A percentile compares a stretch with the other conserved stretches of the same genome.
phyloP scores from a whole-genome alignment of 164 flowering plant genomes.

The Paratinospora sagittata region DNA sequence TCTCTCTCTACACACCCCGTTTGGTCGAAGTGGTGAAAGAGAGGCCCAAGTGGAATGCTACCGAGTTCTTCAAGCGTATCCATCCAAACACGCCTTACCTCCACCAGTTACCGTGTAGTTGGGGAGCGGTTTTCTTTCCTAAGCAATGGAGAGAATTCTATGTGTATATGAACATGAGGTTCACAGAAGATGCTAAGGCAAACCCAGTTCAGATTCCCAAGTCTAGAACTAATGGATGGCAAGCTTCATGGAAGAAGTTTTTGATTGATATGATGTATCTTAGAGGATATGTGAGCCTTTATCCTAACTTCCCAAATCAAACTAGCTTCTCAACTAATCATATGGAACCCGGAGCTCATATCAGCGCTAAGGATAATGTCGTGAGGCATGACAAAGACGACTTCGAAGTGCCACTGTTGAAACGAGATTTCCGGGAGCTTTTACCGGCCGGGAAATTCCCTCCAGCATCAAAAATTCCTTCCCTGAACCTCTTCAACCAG shows the following conservation, averaged over 20 bases:
- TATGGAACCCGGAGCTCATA: constrained; percentile 98
- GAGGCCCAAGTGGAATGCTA: constrained; percentile 88
- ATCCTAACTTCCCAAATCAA: constrained; percentile 92
- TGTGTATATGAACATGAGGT: constrained; percentile 95
- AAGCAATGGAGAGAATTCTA: constrained; percentile 97
- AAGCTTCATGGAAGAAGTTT: constrained; percentile 98
- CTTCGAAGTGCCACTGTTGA: constrained; percentile 81
- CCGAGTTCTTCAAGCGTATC: constrained; percentile 66
- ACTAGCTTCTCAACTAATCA: constrained; percentile 94
- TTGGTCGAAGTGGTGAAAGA: constrained; percentile 91
- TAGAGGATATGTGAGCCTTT: constrained; percentile 83
- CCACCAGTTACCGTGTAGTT: constrained; percentile 94
- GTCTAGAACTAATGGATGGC: constrained; percentile 95
- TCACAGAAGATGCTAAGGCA: constrained; percentile 75
- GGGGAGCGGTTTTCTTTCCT: constrained; percentile 99
- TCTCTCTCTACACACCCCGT: constrained; percentile 85
- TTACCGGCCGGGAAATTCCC: constrained; percentile 77
- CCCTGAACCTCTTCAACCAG: constrained; percentile 82
- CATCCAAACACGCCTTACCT: constrained; percentile 97
- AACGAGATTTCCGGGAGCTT: constrained; percentile 47
- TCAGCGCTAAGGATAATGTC: constrained; percentile 77
- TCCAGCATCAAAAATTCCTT: constrained; percentile 77
- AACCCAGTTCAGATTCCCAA: constrained; percentile 96
- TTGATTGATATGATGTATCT: constrained; percentile 96
- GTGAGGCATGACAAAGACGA: constrained; percentile 65